phyloP scores from a whole-genome alignment of 169 alveolate species.

The Eimeria maxima region DNA sequence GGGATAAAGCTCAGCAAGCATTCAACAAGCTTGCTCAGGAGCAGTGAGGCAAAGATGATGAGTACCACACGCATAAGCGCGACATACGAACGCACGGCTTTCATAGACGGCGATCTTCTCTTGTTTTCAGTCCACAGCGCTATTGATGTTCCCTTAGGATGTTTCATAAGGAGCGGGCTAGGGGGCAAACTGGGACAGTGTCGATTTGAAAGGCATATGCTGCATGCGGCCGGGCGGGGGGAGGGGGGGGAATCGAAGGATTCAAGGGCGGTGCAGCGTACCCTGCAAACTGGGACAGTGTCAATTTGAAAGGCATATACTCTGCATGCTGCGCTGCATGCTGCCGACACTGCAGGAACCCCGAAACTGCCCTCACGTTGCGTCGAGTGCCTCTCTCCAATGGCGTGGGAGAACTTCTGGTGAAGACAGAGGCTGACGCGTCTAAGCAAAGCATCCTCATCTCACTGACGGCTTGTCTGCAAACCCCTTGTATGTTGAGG shows the following conservation, averaged over 20 bases:
- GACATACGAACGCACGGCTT: background rate
- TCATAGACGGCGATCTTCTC: background rate
- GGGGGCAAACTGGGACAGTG: background rate
- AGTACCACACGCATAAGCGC: background rate
- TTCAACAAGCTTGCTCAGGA: slow-evolving; percentile 45
- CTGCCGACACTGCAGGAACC: slow-evolving; percentile 10
- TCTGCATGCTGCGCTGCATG: background rate
- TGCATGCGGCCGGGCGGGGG: background rate
- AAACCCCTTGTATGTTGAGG: slow-evolving; percentile 67
- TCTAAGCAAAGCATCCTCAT: slow-evolving; percentile 49
- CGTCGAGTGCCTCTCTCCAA: slow-evolving; percentile 74
- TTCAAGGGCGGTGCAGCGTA: background rate
- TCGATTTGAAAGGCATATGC: background rate
- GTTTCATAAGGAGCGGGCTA: too few relatives aligned
- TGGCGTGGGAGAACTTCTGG: slow-evolving; percentile 61
- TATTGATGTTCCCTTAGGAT: background rate
- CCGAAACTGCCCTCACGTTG: slow-evolving; percentile 13
- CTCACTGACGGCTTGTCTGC: slow-evolving; percentile 70
- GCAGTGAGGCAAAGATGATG: slow-evolving; percentile 29
- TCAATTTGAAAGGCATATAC: background rate
- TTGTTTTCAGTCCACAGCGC: background rate
- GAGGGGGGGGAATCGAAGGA: too few relatives aligned
- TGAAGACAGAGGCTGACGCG: slow-evolving; percentile 51
- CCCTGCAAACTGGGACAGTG: background rate
- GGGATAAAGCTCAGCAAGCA: slow-evolving; percentile 52